Conservation (phyloP, 768 basidiomycete genomes). For the Zangia roseola region DNA sequence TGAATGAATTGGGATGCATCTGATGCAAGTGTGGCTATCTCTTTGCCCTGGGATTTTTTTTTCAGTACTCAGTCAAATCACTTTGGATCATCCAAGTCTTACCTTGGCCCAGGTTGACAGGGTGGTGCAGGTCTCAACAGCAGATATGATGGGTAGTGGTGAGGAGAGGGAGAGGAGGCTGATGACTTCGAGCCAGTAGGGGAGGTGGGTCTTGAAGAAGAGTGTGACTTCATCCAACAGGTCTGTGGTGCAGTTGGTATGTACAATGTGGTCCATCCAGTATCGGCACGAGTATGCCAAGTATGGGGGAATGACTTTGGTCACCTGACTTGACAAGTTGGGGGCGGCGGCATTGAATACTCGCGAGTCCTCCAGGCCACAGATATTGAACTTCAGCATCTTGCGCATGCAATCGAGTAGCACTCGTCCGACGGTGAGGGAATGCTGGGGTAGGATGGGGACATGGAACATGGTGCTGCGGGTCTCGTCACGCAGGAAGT, state of each 20-base stretch:
- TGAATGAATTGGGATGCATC: not conserved
- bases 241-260: not conserved
- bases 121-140: not conserved
- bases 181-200: conserved; percentile 4
- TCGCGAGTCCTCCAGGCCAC: conserved; percentile 1
- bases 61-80: not conserved
- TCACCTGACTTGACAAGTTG: not conserved
- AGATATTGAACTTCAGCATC: conserved; percentile 5
- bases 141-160: not conserved
- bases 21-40: not conserved
- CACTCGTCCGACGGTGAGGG: not conserved
- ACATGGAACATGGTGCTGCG: not conserved
- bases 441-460: not conserved
- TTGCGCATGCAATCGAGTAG: not conserved
- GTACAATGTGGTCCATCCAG: conserved; percentile 2
- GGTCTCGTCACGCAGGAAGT: too few relatives aligned
- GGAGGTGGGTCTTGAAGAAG: conserved; percentile 4
- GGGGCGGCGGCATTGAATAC: not conserved
- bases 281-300: not conserved
- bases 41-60: not conserved
- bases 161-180: not conserved
- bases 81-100: too few relatives aligned
- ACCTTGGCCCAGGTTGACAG: not conserved
- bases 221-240: not conserved
- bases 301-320: not conserved